Percentiles rank a stretch among this genome's conserved stretches.
phyloP scores from a whole-genome alignment of 495 filamentous ascomycete species.

The Penicillium salamii region DNA sequence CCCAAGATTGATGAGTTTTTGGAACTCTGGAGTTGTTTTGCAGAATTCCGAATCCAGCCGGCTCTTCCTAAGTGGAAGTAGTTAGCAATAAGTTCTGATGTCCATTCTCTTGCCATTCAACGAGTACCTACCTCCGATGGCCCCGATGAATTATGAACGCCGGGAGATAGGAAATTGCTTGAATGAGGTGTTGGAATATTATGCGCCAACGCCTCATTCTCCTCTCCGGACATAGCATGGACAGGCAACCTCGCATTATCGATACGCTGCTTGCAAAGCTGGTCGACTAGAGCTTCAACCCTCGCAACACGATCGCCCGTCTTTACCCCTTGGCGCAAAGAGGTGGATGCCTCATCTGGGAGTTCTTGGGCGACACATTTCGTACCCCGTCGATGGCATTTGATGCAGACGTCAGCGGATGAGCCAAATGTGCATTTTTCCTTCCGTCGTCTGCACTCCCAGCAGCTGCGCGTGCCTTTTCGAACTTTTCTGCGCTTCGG shows the following conservation, averaged over 20 bases:
- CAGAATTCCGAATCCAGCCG: not conserved
- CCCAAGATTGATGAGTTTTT: not conserved
- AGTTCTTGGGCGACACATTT: slow-evolving; percentile 29
- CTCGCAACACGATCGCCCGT: too few species aligned
- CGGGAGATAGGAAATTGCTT: too few species aligned
- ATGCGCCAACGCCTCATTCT: too few species aligned
- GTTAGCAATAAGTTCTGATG: not conserved
- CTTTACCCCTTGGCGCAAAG: not conserved
- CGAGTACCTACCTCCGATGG: too few species aligned
- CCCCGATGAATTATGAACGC: too few species aligned
- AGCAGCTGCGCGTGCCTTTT: slow-evolving; percentile 49
- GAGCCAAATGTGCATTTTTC: slow-evolving; percentile 37
- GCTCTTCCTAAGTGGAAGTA: not conserved
- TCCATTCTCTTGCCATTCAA: too few species aligned
- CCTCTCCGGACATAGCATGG: too few species aligned
- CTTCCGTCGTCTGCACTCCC: slow-evolving; percentile 50
- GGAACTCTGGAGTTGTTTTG: not conserved
- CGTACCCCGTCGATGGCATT: slow-evolving; percentile 30
- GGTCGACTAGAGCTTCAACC: too few species aligned
- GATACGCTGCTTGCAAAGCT: too few species aligned
- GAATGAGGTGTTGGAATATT: too few species aligned
- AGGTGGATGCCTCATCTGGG: not conserved
- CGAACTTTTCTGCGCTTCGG: slow-evolving; percentile 26
- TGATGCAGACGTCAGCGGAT: slow-evolving; percentile 20
- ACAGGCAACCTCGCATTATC: too few species aligned